Evolutionary conservation across 345 rosid species (phyloP), one percentile per base, ranked within the genome.

Genomic region (Citrus inodora): DNA sequence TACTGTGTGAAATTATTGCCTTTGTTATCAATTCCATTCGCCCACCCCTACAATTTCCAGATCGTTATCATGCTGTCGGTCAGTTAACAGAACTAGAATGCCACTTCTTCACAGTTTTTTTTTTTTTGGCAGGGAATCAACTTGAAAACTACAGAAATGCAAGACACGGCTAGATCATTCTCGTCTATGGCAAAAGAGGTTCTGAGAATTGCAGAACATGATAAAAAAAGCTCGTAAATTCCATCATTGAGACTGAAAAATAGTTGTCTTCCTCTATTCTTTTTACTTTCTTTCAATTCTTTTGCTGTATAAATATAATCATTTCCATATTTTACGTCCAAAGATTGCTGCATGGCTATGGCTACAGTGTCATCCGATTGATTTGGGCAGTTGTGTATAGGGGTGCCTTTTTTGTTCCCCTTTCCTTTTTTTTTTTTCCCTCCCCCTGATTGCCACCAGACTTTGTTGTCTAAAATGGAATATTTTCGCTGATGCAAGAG

Each of bases 91-190:
- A 35, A 65, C 21, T 53, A 53, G 21, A 53, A 6, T 17, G 22
- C 58, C 7, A 17, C 22, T 17, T 51, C 56, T 13, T 46, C 51
- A 46, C 51, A 46, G 4, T 46, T 46, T 7, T 9, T 46, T 56
- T 9, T 46, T 61, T 16, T 35, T 78, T 30, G 70, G 77, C 87
- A 92, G 98, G 99, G 97, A 21, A 95, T 95, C 71, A 90, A 82
- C 86, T 38, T 86, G 85, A 95, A 65, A 79, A 78, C 97, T 24
- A 81, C 94, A 24, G 92, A 90, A 79, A 93, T 93, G 98, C 90
- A 92, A 85, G 92, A 89, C 71, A 87, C 88, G 11, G 99, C 99
- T 7, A 89, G 67, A 79, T 93, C 99, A 58, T 95, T 95, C 89
- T 92, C 99, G 24, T 87, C 96, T 1, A 91, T 90, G 82, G 99